Evolutionary conservation across 352 stramenopile species (phyloP).

Genomic region (Pythium vanterpoolii): DNA sequence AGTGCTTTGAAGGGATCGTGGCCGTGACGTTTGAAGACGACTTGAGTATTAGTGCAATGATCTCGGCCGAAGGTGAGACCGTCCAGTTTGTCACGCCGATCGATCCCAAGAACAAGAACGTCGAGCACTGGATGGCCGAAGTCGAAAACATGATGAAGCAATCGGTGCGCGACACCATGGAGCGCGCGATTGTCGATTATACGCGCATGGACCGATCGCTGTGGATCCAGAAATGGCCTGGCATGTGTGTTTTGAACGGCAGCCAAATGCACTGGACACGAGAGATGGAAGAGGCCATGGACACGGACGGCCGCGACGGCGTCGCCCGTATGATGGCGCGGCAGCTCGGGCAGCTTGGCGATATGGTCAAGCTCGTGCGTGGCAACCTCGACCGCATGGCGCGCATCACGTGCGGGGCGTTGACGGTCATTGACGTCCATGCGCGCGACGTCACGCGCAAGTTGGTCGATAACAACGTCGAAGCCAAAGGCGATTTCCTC

Average conservation of each 20-base stretch:
- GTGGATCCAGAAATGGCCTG: conserved; percentile 93
- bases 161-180: conserved; percentile 87
- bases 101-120: conserved; percentile 90
- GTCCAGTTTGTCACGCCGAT: conserved; percentile 79
- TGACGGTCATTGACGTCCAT: conserved; percentile 96
- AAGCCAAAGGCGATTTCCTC: conserved; percentile 85
- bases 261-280: conserved; percentile 94
- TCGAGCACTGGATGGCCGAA: conserved; percentile 94
- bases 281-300: conserved; percentile 87
- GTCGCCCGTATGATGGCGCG: conserved; percentile 76
- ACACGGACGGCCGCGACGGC: conserved; percentile 65
- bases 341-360: conserved; percentile 87
- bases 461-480: conserved; percentile 86
- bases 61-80: conserved; percentile 90
- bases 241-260: conserved; percentile 89
- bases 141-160: conserved; percentile 94
- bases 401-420: conserved; percentile 85
- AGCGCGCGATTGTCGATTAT: conserved; percentile 87
- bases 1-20: conserved; percentile 93
- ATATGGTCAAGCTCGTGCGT: conserved; percentile 92
- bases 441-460: conserved; percentile 93
- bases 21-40: conserved; percentile 87
- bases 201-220: conserved; percentile 71
- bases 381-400: conserved; percentile 87
- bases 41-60: conserved; percentile 90